A percentile compares a stretch with the other conserved stretches of the same genome.
These are phyloP conservation scores for Abrus pulchellus DNA, from an alignment of 306 rosid species.

Conservation along the genomic window DNA sequence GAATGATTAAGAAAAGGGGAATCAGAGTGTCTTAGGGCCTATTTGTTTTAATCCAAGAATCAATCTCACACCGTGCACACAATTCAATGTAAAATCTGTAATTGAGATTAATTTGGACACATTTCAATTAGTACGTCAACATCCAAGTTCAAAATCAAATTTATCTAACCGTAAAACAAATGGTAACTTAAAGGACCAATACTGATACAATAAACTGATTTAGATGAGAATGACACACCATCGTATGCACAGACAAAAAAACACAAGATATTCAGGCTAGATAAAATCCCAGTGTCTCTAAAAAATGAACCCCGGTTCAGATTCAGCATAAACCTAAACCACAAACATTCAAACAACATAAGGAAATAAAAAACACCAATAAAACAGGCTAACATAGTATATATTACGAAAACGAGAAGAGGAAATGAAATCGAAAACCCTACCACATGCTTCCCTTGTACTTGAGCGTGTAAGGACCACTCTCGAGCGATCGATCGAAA, in stretches of 20 bases:
- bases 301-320: background rate
- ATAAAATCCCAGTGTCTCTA: background rate
- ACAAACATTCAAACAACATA: background rate
- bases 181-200: background rate
- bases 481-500: constrained; percentile 82
- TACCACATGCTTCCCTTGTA: constrained; percentile 94
- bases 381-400: background rate
- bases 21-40: too few relatives aligned
- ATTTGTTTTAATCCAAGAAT: too few relatives aligned
- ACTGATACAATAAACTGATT: background rate
- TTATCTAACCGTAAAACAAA: background rate
- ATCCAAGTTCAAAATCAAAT: too few relatives aligned
- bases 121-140: too few relatives aligned
- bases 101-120: too few relatives aligned
- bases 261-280: background rate
- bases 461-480: constrained; percentile 90
- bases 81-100: too few relatives aligned
- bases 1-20: background rate
- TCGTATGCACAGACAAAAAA: background rate
- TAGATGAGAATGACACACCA: background rate
- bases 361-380: background rate
- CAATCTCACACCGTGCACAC: too few relatives aligned
- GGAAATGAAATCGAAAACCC: constrained; percentile 33
- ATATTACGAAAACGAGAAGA: background rate
- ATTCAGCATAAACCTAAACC: background rate